A percentile compares a stretch with the other conserved stretches of the same genome.
Conservation (phyloP, 805 yeast genomes). For the Tetrapisispora namnaoensis region DNA sequence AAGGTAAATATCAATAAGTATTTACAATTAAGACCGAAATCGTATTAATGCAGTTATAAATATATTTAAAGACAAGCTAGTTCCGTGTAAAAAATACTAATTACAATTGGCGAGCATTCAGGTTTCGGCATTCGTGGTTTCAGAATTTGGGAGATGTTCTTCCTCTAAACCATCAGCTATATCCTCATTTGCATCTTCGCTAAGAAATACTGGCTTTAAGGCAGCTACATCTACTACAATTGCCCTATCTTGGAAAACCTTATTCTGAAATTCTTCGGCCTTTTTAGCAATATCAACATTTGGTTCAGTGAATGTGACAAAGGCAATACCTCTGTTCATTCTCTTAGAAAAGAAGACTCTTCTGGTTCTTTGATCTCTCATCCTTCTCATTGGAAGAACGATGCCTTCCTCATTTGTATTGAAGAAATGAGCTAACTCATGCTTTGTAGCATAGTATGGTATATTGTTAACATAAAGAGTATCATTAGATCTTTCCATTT, state of each 20-base stretch:
- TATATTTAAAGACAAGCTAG: background rate
- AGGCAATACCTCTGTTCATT: conserved; percentile 47
- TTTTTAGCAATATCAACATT: conserved; percentile 49
- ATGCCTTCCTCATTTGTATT: conserved; percentile 39
- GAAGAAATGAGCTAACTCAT: conserved; percentile 43
- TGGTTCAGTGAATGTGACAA: conserved; percentile 39
- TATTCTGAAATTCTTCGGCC: conserved; percentile 58
- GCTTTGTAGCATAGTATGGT: conserved; percentile 52
- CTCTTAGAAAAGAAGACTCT: conserved; percentile 32
- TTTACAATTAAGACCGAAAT: background rate
- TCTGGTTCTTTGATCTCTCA: conserved; percentile 23
- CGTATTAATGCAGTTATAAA: background rate
- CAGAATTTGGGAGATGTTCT: background rate
- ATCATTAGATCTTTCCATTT: conserved; percentile 34
- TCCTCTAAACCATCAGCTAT: conserved; percentile 1
- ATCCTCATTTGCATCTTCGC: conserved; percentile 12
- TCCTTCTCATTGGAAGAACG: conserved; percentile 42
- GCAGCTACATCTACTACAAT: conserved; percentile 66
- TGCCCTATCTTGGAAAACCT: conserved; percentile 52
- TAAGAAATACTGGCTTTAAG: conserved; percentile 25
- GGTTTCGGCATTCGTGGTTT: background rate
- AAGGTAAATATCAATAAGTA: background rate
- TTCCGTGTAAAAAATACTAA: background rate
- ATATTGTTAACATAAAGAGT: conserved; percentile 56
- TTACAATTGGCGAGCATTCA: background rate